phyloP scores from a whole-genome alignment of 345 rosid genomes.

The Salix udensis region DNA sequence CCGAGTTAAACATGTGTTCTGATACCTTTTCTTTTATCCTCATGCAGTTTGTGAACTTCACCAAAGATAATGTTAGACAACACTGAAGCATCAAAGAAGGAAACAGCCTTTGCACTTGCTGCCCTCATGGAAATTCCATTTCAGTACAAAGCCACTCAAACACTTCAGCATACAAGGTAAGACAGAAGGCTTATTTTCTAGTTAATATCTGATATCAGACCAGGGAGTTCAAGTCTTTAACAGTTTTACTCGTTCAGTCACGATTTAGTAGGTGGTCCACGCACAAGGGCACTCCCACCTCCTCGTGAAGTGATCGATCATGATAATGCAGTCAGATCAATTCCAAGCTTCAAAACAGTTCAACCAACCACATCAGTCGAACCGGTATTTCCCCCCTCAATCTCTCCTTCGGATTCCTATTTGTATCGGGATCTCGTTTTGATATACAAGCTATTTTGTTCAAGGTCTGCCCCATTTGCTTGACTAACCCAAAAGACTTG shows the following conservation, averaged over 20 bases:
- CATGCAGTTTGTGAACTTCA: slow-evolving; percentile 83
- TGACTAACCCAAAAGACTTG: slow-evolving; percentile 84
- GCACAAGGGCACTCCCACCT: slow-evolving; percentile 61
- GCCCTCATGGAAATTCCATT: slow-evolving; percentile 94
- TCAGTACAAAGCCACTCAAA: slow-evolving; percentile 79
- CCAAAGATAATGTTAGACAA: slow-evolving; percentile 79
- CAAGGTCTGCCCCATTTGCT: slow-evolving; percentile 94
- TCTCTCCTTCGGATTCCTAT: slow-evolving; percentile 1
- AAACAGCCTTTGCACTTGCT: slow-evolving; percentile 85
- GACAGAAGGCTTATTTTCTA: slow-evolving; percentile 11
- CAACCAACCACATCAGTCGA: slow-evolving; percentile 37
- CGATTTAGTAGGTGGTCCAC: slow-evolving; percentile 25
- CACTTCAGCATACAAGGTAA: slow-evolving; percentile 44
- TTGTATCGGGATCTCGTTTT: slow-evolving; percentile 1
- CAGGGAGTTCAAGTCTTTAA: slow-evolving; percentile 12
- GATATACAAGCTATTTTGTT: slow-evolving; percentile 14
- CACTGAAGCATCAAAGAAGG: slow-evolving; percentile 56
- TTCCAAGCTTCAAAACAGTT: slow-evolving; percentile 33
- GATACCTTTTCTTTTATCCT: background rate
- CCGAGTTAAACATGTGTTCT: background rate
- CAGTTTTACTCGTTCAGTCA: slow-evolving; percentile 37
- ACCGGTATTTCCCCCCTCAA: slow-evolving; percentile 27
- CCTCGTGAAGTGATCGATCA: slow-evolving; percentile 65
- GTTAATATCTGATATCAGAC: slow-evolving; percentile 3
- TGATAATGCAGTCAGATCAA: slow-evolving; percentile 46